Base-by-base conservation (phyloP, 192 early-diverging fungal species). In the Cladochytrium replicatum region DNA sequence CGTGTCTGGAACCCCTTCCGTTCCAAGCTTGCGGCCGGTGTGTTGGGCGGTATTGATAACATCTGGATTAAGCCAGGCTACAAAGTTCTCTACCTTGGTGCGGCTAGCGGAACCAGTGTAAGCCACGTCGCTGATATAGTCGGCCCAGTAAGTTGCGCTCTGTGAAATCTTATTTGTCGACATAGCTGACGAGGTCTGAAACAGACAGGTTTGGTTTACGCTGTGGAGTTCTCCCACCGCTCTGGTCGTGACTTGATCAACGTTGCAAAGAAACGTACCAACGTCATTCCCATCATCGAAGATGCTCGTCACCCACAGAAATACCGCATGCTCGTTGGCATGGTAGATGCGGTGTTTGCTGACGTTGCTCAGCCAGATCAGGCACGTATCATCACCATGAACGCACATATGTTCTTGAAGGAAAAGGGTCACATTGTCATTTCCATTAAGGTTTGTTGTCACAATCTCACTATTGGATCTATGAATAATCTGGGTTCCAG, bases 181-280 rank as follows among this genome's bases (percentile, higher is more conserved):
- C 1, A 29, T 1, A 46, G 34, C 17, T 37, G 44, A 51, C 3
- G 41, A 28, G 8, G 15, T 8, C 24, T 39, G 8, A 7, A 17
- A 31, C 29, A 78, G 71, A 83, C 88, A 58, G 95, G 95, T 62
- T 78, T 90, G 34, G 95, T 99, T 42, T 99, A 97, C 69, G 95
- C 90, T 31, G 95, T 99, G 56, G 95, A 99, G 63, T 99, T 99
- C 75, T 97, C 96, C 51, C 93, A 97, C 81, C 84, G 95, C 50
- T 85, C 92, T 19, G 95, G 95, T 32, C 92, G 95, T 71, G 95
- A 99, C 57, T 75, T 99, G 54, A 97, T 99, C 75, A 97, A 94
- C 78, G 88, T 97, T 83, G 95, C 95, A 67, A 99, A 99, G 84
- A 99, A 99, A 83, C 88, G 93, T 54, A 97, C 92, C 60, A 99